Conservation (phyloP, 345 rosid genomes). For the Citrus medica region DNA sequence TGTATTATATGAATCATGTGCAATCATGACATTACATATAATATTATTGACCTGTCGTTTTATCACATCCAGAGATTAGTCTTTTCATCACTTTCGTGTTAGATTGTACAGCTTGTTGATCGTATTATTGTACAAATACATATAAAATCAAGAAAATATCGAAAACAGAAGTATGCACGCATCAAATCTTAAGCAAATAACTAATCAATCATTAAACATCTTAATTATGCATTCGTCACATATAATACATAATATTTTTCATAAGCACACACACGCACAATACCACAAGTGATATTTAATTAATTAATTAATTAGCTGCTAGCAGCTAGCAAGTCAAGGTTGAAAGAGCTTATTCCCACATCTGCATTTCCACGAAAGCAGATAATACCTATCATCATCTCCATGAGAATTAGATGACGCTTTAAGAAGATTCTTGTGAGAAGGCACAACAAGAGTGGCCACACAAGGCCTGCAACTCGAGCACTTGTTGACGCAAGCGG, state of each 20-base stretch:
- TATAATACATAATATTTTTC: background rate
- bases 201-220: background rate
- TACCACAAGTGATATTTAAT: background rate
- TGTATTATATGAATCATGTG: too few relatives aligned
- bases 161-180: background rate
- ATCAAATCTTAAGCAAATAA: background rate
- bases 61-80: background rate
- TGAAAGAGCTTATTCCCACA: slow-evolving; percentile 46
- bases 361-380: slow-evolving; percentile 51
- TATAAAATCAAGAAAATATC: background rate
- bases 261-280: background rate
- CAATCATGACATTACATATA: too few relatives aligned
- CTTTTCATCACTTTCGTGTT: background rate
- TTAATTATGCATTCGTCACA: background rate
- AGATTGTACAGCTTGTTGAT: background rate
- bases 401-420: background rate
- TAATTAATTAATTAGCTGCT: background rate
- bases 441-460: slow-evolving; percentile 51
- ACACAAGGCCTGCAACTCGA: slow-evolving; percentile 61
- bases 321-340: slow-evolving; percentile 23
- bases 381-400: slow-evolving; percentile 33
- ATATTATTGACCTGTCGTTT: too few relatives aligned
- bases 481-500: slow-evolving; percentile 63
- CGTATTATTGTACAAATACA: too few relatives aligned
- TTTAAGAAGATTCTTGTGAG: slow-evolving; percentile 6